These are phyloP conservation scores for Didymella lethalis DNA, from an alignment of 2,329 filamentous ascomycete genomes.

Conservation along the genomic window DNA sequence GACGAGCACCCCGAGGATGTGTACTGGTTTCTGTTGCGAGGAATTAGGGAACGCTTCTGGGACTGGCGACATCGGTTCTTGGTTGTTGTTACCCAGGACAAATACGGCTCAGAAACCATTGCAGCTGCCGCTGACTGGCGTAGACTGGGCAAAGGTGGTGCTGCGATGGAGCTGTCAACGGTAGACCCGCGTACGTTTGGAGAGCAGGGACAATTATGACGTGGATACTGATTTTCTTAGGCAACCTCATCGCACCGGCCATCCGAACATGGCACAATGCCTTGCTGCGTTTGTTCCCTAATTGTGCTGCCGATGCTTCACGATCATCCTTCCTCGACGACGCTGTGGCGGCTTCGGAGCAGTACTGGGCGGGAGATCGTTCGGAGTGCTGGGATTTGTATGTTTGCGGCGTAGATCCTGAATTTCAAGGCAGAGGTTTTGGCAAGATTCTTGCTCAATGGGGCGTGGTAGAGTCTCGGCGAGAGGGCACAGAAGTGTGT, in stretches of 20 bases:
- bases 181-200: constrained; percentile 31
- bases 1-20: constrained; percentile 39
- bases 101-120: constrained; percentile 21
- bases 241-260: constrained; percentile 29
- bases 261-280: constrained; percentile 25
- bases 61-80: constrained; percentile 41
- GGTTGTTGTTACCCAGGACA: constrained; percentile 27
- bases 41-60: constrained; percentile 39
- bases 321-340: constrained; percentile 29
- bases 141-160: constrained; percentile 35
- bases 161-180: constrained; percentile 21
- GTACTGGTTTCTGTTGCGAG: constrained; percentile 41
- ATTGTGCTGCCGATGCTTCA: constrained; percentile 39
- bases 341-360: constrained; percentile 30
- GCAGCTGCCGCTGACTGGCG: constrained; percentile 43
- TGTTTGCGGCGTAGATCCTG: constrained; percentile 45
- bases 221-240: constrained; percentile 15
- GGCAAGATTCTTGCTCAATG: constrained; percentile 51
- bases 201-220: background rate
- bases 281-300: constrained; percentile 32
- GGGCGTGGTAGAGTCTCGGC: constrained; percentile 47
- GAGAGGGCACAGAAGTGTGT: constrained; percentile 35
- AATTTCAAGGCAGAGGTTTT: constrained; percentile 48
- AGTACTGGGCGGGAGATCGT: constrained; percentile 38
- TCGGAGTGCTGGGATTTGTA: constrained; percentile 41